Evolutionary conservation across 805 yeast species (phyloP), one percentile per base, ranked within the genome.

Genomic region (Sugiyamaella qingdaonensis): DNA sequence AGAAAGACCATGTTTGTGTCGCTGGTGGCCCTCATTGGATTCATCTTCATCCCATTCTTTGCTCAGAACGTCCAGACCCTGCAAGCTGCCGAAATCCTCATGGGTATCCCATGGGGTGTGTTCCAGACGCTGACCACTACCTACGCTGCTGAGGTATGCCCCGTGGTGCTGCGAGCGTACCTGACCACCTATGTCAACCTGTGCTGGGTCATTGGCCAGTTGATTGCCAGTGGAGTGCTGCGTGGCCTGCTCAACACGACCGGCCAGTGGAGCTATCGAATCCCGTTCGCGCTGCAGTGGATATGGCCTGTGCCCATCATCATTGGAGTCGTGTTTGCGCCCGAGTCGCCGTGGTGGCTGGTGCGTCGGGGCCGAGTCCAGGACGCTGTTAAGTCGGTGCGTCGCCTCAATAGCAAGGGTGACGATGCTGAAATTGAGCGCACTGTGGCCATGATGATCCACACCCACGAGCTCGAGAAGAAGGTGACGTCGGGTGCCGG

Each of bases 261-360:
- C 39, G 62, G 70, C 16, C 63, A 70, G 21, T 58, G 71, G 68
- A 74, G 80, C 8, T 81, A 78, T 63, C 69, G 74, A 50, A 68
- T 79, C 43, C 84, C 85, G 10, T 79, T 77, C 61, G 84, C 80
- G 2, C 54, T 80, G 11, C 85, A 81, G 65, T 81, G 85, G 85
- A 65, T 72, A 2, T 81, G 82, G 82, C 79, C 82, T 4, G 61
- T 73, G 13, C 81, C 81, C 33, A 61, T 81, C 18, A 58, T 73
- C 24, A 61, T 77, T 2, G 54, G 27, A 2, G 53, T 55, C 2
- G 33, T 21, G 31, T 76, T 81, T 37, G 85, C 85, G 9, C 68
- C 68, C 7, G 84, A 80, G 52, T 77, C 81, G 8, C 85, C 85
- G 27, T 76, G 79, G 76, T 80, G 81, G 80, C 65, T 78, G 41